These are phyloP conservation scores for Neonectria punicea DNA, from an alignment of 2,329 filamentous ascomycete species.

Conservation along the genomic window DNA sequence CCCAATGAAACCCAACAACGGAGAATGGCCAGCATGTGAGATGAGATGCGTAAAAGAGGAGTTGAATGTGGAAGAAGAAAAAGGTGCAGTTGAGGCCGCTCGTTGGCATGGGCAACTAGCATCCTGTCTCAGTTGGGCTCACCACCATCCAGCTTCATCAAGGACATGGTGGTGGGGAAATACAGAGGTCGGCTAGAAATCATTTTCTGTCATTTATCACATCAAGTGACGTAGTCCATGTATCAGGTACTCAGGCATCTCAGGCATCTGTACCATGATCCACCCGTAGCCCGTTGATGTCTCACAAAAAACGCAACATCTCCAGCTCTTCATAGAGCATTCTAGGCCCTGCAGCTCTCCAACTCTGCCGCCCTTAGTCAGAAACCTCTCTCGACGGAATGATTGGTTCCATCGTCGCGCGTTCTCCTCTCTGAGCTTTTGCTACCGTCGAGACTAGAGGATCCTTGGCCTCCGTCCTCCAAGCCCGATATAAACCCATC, in stretches of 20 bases:
- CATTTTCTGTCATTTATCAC: no score
- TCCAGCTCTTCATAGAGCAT: not conserved
- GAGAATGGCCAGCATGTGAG: no score
- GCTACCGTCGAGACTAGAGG: no score
- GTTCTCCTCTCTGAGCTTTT: not conserved
- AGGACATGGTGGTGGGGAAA: no score
- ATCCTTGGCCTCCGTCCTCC: not conserved
- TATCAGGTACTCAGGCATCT: no score
- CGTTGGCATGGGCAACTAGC: no score
- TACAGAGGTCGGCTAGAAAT: no score
- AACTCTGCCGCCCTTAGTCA: constrained; percentile 1
- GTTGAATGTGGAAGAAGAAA: not conserved
- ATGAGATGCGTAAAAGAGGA: not conserved
- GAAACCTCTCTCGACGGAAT: not conserved
- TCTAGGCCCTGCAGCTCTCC: not conserved
- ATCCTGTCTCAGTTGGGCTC: not conserved
- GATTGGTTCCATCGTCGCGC: not conserved
- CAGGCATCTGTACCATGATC: no score
- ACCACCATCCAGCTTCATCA: no score
- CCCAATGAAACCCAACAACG: no score
- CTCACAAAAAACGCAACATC: not conserved
- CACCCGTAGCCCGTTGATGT: no score
- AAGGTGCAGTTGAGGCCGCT: not conserved
- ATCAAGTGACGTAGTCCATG: no score
- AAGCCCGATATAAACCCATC: not conserved